phyloP scores from a whole-genome alignment of 331 rosid genomes.

The Malus hybrid region DNA sequence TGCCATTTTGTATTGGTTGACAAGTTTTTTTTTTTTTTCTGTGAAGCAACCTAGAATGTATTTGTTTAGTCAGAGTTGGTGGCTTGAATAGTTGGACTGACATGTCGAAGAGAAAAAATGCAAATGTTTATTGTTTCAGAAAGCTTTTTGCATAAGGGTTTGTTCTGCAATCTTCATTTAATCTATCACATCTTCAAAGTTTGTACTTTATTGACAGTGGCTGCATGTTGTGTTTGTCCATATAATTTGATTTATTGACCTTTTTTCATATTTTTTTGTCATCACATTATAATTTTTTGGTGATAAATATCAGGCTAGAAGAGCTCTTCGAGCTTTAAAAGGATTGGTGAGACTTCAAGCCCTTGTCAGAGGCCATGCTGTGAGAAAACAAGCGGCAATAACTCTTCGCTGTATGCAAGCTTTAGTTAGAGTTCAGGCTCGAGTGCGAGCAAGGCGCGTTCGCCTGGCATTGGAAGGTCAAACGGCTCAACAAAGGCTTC shows the following conservation, averaged over 20 bases:
- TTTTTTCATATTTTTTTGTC: neutral
- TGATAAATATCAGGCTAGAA: constrained; percentile 64
- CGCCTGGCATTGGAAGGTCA: constrained; percentile 85
- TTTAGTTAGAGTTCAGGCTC: constrained; percentile 98
- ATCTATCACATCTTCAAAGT: neutral
- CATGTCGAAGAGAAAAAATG: neutral
- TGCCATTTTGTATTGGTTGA: neutral
- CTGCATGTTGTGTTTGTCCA: neutral
- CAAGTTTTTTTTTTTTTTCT: no score
- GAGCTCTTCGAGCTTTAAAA: constrained; percentile 93
- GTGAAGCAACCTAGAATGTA: neutral
- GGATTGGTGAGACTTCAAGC: constrained; percentile 99
- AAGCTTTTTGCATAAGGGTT: neutral
- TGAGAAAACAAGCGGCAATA: constrained; percentile 98
- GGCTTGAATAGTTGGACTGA: neutral
- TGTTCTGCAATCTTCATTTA: neutral
- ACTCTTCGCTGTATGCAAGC: constrained; percentile 99
- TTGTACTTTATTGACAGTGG: neutral
- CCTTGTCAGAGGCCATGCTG: constrained; percentile 98
- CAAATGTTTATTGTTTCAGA: neutral
- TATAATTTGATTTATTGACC: neutral
- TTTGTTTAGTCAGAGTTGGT: neutral
- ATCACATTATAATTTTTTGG: constrained; percentile 7
- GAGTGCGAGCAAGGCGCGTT: constrained; percentile 96
- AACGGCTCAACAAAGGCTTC: constrained; percentile 53